phyloP scores from a whole-genome alignment of 768 basidiomycete genomes.

The Dictyophora rubrovolvata region DNA sequence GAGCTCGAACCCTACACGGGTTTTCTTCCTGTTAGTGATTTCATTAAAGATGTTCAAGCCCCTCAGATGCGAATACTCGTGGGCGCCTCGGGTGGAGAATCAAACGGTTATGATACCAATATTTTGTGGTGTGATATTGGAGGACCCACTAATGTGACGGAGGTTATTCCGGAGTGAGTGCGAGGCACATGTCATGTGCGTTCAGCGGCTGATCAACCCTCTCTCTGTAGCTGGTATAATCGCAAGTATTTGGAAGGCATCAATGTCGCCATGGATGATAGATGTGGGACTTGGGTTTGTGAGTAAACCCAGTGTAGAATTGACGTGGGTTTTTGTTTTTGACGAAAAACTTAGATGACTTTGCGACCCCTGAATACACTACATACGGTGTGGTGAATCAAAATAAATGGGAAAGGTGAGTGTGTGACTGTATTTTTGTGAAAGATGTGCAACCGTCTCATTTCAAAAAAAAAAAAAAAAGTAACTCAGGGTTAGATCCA shows the following conservation, averaged over 20 bases:
- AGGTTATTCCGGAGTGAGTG: conserved; percentile 3
- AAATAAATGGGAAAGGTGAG: conserved; percentile 46
- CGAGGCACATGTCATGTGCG: not conserved
- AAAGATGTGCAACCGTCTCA: not conserved
- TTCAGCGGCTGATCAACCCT: not conserved
- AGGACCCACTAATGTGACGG: conserved; percentile 13
- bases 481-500: conserved; percentile 1
- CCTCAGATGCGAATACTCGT: conserved; percentile 44
- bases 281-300: conserved; percentile 4
- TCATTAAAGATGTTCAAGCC: conserved; percentile 38
- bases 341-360: conserved; percentile 26
- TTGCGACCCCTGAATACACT: conserved; percentile 47
- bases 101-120: conserved; percentile 34
- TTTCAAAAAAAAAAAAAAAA: not conserved
- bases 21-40: conserved; percentile 37
- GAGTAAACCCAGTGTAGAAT: not conserved
- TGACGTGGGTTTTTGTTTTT: not conserved
- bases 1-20: conserved; percentile 48
- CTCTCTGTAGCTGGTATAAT: conserved; percentile 1
- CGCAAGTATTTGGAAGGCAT: conserved; percentile 2
- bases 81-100: conserved; percentile 2
- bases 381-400: conserved; percentile 37
- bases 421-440: conserved; percentile 28
- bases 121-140: conserved; percentile 55
- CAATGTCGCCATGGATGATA: conserved; percentile 4